These are phyloP conservation scores for Ceratopteris richardii DNA, from an alignment of 75 land plant species.

Conservation along the genomic window DNA sequence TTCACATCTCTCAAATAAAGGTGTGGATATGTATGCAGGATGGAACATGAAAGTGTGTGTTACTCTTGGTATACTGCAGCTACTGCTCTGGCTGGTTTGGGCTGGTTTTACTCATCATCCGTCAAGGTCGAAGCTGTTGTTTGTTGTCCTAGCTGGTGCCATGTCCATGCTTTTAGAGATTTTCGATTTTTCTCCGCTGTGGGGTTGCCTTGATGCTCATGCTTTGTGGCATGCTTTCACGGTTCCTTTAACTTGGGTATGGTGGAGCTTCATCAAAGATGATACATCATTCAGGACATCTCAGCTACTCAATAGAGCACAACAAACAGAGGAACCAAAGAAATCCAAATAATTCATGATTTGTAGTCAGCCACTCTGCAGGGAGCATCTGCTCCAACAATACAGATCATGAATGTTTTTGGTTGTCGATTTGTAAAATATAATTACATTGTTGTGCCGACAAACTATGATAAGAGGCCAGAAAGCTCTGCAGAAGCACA, in stretches of 20 bases:
- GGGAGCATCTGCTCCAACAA: no score
- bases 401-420: no score
- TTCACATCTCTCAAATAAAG: background rate
- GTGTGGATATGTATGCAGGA: constrained; percentile 32
- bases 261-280: constrained; percentile 92
- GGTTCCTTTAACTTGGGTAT: constrained; percentile 70
- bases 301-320: constrained; percentile 30
- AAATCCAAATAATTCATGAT: constrained; percentile 18
- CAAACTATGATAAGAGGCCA: no score
- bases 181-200: constrained; percentile 85
- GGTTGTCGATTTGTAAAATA: no score
- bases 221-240: constrained; percentile 79
- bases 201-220: constrained; percentile 82
- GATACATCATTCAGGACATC: constrained; percentile 63
- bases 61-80: constrained; percentile 47
- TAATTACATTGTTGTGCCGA: no score
- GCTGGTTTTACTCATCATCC: constrained; percentile 60
- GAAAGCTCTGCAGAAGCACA: no score
- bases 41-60: constrained; percentile 81
- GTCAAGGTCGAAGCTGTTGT: constrained; percentile 68
- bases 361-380: no score
- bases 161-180: constrained; percentile 73
- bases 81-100: constrained; percentile 84
- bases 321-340: constrained; percentile 23
- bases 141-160: constrained; percentile 52